Conservation (phyloP, 148 eudicot species). For the Nepenthes gracilis region DNA sequence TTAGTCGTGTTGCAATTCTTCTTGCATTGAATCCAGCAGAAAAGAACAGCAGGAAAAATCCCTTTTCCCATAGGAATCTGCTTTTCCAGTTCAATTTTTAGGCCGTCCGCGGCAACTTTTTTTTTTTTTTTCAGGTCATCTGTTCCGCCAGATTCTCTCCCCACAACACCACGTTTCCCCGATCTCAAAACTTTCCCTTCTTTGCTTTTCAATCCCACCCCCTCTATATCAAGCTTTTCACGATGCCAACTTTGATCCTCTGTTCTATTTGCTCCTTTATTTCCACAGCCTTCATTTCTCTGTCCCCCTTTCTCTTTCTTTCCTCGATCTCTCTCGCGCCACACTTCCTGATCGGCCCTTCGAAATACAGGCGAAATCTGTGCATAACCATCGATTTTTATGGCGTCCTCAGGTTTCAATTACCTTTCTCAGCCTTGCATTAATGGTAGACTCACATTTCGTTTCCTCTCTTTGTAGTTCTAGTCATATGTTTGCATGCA, state of each 20-base stretch:
- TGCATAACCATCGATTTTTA: conserved; percentile 26
- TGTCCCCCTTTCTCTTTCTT: neutral
- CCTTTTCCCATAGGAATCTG: no score
- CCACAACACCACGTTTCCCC: conserved; percentile 12
- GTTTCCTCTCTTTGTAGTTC: neutral
- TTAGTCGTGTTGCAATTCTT: conserved; percentile 5
- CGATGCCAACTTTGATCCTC: conserved; percentile 30
- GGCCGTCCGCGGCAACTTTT: conserved; percentile 34
- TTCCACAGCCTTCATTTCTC: conserved; percentile 5
- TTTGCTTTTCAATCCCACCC: conserved; percentile 37
- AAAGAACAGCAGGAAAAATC: no score
- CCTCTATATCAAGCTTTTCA: conserved; percentile 8
- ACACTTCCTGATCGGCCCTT: conserved; percentile 4
- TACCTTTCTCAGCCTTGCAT: conserved; percentile 63
- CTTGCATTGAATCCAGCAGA: no score
- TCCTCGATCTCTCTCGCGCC: conserved; percentile 20
- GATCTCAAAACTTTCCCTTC: conserved; percentile 25
- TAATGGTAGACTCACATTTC: conserved; percentile 27
- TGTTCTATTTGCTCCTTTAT: conserved; percentile 16
- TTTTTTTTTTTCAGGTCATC: conserved; percentile 7
- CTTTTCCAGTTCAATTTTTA: conserved; percentile 3
- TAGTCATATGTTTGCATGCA: conserved; percentile 1
- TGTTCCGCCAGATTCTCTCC: conserved; percentile 42
- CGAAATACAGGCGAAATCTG: conserved; percentile 18
- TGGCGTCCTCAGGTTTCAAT: conserved; percentile 64